A percentile compares a stretch with the other conserved stretches of the same genome.
phyloP scores from a whole-genome alignment of 1,139 yeast species.

The Diutina catenulata region DNA sequence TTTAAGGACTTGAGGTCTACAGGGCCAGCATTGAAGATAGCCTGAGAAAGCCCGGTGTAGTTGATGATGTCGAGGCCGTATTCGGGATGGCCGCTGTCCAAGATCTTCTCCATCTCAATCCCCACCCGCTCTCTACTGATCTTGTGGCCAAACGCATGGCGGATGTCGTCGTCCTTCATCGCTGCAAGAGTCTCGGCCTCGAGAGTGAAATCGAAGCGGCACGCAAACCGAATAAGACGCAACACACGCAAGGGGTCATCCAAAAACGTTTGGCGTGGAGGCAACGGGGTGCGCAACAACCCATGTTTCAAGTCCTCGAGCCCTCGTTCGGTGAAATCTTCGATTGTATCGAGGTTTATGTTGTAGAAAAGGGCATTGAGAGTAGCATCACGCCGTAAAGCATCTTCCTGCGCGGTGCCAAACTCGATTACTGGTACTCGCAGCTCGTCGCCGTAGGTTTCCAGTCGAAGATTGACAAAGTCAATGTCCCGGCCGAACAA shows the following conservation, averaged over 20 bases:
- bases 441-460: conserved; percentile 70
- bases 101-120: conserved; percentile 66
- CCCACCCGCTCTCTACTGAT: conserved; percentile 90
- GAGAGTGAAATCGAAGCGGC: conserved; percentile 59
- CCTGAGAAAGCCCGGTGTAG: conserved; percentile 39
- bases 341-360: conserved; percentile 52
- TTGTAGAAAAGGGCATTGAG: conserved; percentile 85
- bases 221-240: conserved; percentile 75
- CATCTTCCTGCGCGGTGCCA: conserved; percentile 91
- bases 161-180: conserved; percentile 53
- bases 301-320: conserved; percentile 59
- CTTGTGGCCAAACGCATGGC: conserved; percentile 49
- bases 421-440: conserved; percentile 67
- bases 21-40: conserved; percentile 47
- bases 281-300: conserved; percentile 74
- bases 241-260: conserved; percentile 91
- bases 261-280: conserved; percentile 70
- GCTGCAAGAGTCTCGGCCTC: conserved; percentile 50
- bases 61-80: conserved; percentile 54
- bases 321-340: conserved; percentile 76
- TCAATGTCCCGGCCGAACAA: conserved; percentile 76
- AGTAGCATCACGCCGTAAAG: conserved; percentile 89
- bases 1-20: conserved; percentile 12
- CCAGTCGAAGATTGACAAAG: conserved; percentile 83
- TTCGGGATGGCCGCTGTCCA: conserved; percentile 50